Percentiles rank a stretch among this genome's conserved stretches.
Conservation (phyloP, 306 rosid species). For the Prunus salicina region DNA sequence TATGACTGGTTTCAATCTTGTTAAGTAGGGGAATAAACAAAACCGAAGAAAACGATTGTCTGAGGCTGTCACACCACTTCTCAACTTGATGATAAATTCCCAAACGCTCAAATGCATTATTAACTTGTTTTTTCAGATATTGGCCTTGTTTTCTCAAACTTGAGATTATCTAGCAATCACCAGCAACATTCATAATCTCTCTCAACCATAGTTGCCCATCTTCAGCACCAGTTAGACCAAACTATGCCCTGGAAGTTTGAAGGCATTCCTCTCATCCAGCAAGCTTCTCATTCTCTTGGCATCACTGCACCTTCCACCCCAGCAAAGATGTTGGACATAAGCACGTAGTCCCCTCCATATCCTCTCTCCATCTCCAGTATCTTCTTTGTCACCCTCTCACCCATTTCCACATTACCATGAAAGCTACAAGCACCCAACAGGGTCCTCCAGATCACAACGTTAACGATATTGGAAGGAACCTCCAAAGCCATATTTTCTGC, state of each 20-base stretch:
- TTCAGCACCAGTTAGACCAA: constrained; percentile 30
- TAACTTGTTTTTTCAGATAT: constrained; percentile 36
- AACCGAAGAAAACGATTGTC: constrained; percentile 60
- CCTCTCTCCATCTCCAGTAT: constrained; percentile 52
- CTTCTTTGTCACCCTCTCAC: constrained; percentile 8
- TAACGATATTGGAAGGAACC: no score
- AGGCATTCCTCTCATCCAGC: constrained; percentile 48
- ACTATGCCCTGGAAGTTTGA: constrained; percentile 65
- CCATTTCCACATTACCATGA: constrained; percentile 28
- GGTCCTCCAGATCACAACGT: no score
- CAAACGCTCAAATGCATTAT: constrained; percentile 71
- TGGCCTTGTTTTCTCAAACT: no score
- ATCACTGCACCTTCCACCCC: constrained; percentile 66
- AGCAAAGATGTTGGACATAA: constrained; percentile 72
- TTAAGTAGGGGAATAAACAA: constrained; percentile 55
- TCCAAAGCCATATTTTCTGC: no score
- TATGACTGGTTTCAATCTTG: constrained; percentile 80
- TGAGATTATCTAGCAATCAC: no score
- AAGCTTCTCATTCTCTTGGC: constrained; percentile 61
- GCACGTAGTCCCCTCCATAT: constrained; percentile 80
- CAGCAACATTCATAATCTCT: no score
- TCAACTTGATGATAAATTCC: constrained; percentile 90
- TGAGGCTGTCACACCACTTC: constrained; percentile 84
- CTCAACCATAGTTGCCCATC: not conserved
- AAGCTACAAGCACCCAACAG: no score